A percentile compares a stretch with the other conserved stretches of the same genome.
Evolutionary conservation across 2,329 filamentous ascomycete genomes (phyloP).

Genomic region (Penicillium hesseltinei): DNA sequence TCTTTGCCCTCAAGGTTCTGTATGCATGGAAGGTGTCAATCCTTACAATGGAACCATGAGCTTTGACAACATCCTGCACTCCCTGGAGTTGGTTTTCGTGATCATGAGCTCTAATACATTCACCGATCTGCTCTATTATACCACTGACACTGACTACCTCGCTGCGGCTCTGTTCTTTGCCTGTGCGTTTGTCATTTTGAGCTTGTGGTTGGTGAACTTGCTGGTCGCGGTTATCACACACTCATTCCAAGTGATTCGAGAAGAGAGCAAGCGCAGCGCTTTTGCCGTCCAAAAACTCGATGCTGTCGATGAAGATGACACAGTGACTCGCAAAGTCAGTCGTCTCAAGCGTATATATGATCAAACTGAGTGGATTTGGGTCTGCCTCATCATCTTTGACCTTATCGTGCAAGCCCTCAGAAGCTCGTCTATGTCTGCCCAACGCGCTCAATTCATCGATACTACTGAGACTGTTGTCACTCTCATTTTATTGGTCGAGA

Average conservation of each 20-base stretch:
- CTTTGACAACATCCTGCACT: constrained; percentile 93
- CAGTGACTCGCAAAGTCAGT: constrained; percentile 32
- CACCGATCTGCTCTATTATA: constrained; percentile 89
- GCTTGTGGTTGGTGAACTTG: constrained; percentile 94
- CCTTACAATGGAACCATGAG: constrained; percentile 83
- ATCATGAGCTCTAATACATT: constrained; percentile 99
- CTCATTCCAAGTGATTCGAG: constrained; percentile 95
- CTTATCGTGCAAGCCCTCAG: constrained; percentile 76
- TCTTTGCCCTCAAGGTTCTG: constrained; percentile 77
- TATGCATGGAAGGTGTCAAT: constrained; percentile 75
- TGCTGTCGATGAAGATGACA: constrained; percentile 42
- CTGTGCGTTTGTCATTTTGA: constrained; percentile 79
- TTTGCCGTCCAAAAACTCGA: constrained; percentile 74
- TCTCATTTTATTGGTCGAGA: constrained; percentile 74
- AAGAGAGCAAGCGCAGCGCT: constrained; percentile 91
- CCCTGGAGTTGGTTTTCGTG: constrained; percentile 90
- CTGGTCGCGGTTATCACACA: constrained; percentile 96
- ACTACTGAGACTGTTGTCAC: constrained; percentile 74
- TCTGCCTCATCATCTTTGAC: constrained; percentile 73
- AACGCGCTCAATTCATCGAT: constrained; percentile 64
- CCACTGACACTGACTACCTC: constrained; percentile 87
- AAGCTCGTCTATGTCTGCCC: constrained; percentile 69
- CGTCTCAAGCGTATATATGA: constrained; percentile 70
- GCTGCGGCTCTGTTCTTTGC: constrained; percentile 76
- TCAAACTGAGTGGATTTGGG: constrained; percentile 74